Conservation (phyloP, 495 filamentous ascomycete genomes). For the Xylaria venustula region DNA sequence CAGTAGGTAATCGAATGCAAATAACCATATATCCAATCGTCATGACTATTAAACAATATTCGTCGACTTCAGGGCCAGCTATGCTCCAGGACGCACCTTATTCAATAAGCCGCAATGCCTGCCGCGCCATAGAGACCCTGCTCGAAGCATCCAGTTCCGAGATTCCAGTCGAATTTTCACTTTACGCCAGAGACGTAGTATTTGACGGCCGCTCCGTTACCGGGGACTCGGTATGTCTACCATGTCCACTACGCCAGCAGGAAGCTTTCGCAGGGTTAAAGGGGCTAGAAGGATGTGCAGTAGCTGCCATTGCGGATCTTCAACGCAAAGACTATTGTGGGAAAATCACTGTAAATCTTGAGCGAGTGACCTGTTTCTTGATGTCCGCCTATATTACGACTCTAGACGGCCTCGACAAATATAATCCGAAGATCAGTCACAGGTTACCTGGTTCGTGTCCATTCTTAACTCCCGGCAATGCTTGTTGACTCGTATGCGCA, state of each 20-base stretch:
- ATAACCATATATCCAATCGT: slow-evolving; percentile 4
- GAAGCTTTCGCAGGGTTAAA: slow-evolving; percentile 68
- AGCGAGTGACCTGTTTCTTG: slow-evolving; percentile 63
- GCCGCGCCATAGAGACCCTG: slow-evolving; percentile 27
- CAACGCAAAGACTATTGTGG: slow-evolving; percentile 32
- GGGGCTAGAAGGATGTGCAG: slow-evolving; percentile 66
- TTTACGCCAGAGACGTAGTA: slow-evolving; percentile 23
- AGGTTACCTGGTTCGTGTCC: slow-evolving; percentile 58
- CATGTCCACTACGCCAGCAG: slow-evolving; percentile 69
- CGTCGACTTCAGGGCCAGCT: neutral
- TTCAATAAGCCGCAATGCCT: slow-evolving; percentile 28
- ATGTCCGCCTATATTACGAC: slow-evolving; percentile 73
- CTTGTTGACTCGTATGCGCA: slow-evolving; percentile 25
- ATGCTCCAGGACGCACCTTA: neutral
- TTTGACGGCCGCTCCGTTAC: slow-evolving; percentile 30
- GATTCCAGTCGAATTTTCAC: slow-evolving; percentile 32
- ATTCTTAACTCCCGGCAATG: neutral
- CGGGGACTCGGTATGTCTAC: slow-evolving; percentile 44
- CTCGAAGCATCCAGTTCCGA: slow-evolving; percentile 21
- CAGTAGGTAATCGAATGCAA: neutral
- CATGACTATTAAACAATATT: slow-evolving; percentile 20
- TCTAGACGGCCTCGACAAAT: slow-evolving; percentile 66
- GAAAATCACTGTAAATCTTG: slow-evolving; percentile 59
- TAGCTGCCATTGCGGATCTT: slow-evolving; percentile 61
- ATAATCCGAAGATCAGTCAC: slow-evolving; percentile 57